Conservation (phyloP, 768 basidiomycete species). For the Lentinula lateritia region DNA sequence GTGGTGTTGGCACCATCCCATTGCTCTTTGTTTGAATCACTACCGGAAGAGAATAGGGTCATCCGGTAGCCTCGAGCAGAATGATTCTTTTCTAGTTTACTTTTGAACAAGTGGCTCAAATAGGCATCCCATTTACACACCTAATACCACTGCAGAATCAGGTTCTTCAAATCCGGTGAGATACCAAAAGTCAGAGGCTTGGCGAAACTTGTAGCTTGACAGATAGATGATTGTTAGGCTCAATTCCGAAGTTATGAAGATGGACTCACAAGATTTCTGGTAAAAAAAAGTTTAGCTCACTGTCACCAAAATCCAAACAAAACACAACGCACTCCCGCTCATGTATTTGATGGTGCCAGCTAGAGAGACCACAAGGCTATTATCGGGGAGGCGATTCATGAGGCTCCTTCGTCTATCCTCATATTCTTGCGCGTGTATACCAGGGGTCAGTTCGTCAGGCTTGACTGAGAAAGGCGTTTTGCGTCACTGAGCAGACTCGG, state of each 20-base stretch:
- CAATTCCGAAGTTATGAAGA: neutral
- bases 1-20: conserved; percentile 92
- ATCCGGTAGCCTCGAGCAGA: conserved; percentile 76
- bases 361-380: conserved; percentile 68
- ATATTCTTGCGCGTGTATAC: conserved; percentile 76
- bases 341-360: conserved; percentile 84
- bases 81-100: conserved; percentile 57
- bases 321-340: conserved; percentile 58
- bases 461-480: conserved; percentile 33
- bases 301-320: neutral
- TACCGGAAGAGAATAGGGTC: conserved; percentile 78
- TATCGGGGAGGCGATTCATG: conserved; percentile 70
- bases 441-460: conserved; percentile 72
- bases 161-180: conserved; percentile 95
- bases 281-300: conserved; percentile 8
- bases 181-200: conserved; percentile 92
- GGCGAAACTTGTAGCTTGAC: conserved; percentile 88
- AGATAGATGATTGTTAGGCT: conserved; percentile 6
- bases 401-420: conserved; percentile 61
- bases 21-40: conserved; percentile 69
- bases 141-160: conserved; percentile 81
- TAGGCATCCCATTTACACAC: conserved; percentile 29
- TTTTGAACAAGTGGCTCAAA: neutral
- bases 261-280: conserved; percentile 71
- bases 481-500: neutral